Conservation (phyloP, 75 land plant species). For the Pseudotsuga menziesii region DNA sequence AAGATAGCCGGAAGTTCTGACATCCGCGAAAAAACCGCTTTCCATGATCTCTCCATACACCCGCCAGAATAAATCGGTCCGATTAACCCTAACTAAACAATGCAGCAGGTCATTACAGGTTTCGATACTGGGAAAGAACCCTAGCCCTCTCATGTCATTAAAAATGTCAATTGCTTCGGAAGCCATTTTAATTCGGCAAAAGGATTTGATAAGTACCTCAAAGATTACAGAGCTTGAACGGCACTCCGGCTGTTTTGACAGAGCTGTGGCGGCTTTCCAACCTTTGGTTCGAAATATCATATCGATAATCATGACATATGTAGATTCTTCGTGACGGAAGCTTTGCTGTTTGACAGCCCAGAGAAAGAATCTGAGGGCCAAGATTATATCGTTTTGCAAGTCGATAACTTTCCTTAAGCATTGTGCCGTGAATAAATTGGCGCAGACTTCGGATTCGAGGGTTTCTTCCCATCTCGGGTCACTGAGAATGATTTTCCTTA, state of each 20-base stretch:
- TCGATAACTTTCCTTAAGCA: neutral
- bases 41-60: slow-evolving; percentile 37
- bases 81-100: slow-evolving; percentile 13
- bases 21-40: slow-evolving; percentile 20
- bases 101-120: slow-evolving; percentile 34
- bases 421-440: neutral
- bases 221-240: neutral
- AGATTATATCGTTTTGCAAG: neutral
- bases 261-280: neutral
- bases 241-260: neutral
- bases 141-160: neutral
- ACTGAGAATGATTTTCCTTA: neutral
- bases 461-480: neutral
- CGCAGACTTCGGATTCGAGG: neutral
- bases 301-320: neutral
- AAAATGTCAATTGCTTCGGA: neutral
- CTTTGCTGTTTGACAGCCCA: neutral
- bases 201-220: neutral
- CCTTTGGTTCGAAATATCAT: neutral
- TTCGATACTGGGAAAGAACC: neutral
- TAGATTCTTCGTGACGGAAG: neutral
- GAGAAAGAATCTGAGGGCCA: neutral
- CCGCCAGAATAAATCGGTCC: slow-evolving; percentile 44
- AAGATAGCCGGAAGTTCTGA: slow-evolving; percentile 26
- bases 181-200: neutral